A percentile compares a stretch with the other conserved stretches of the same genome.
Conservation (phyloP, 2,329 filamentous ascomycete genomes). For the Fusarium hostae region DNA sequence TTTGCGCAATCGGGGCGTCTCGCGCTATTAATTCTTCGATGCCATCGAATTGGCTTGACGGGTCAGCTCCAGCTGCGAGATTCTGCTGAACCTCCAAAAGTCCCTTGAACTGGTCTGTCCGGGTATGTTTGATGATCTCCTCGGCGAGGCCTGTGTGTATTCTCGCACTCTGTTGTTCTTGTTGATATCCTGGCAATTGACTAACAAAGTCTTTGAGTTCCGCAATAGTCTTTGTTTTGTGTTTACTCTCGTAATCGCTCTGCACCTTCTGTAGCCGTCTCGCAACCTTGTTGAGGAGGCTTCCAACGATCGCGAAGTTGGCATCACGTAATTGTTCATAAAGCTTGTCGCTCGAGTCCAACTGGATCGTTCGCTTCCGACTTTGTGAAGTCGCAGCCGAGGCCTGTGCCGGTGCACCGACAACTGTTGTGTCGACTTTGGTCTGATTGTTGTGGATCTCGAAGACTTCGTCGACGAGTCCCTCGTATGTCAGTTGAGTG, state of each 20-base stretch:
- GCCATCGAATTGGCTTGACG: conserved; percentile 86
- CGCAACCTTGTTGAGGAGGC: conserved; percentile 88
- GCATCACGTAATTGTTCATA: conserved; percentile 89
- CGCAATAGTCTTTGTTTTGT: conserved; percentile 85
- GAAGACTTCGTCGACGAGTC: conserved; percentile 92
- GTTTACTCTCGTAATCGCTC: conserved; percentile 89
- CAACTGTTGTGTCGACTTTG: conserved; percentile 89
- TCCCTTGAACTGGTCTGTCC: conserved; percentile 88
- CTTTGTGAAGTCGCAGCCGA: conserved; percentile 67
- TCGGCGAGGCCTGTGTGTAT: conserved; percentile 92
- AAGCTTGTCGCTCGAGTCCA: conserved; percentile 89
- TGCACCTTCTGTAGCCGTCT: conserved; percentile 85
- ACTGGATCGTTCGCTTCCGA: conserved; percentile 85
- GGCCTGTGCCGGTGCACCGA: conserved; percentile 77
- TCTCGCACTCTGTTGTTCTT: conserved; percentile 92
- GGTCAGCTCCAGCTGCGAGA: conserved; percentile 88
- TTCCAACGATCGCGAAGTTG: conserved; percentile 95
- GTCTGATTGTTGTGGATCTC: conserved; percentile 92
- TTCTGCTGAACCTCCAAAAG: conserved; percentile 95
- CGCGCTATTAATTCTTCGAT: conserved; percentile 96
- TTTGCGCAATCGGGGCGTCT: conserved; percentile 80
- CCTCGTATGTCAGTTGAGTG: conserved; percentile 96
- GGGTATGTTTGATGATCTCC: conserved; percentile 93
- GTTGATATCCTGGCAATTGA: conserved; percentile 90
- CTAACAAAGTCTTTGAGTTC: conserved; percentile 96